Base-by-base conservation (phyloP, 306 rosid species). In the Medicago truncatula region DNA sequence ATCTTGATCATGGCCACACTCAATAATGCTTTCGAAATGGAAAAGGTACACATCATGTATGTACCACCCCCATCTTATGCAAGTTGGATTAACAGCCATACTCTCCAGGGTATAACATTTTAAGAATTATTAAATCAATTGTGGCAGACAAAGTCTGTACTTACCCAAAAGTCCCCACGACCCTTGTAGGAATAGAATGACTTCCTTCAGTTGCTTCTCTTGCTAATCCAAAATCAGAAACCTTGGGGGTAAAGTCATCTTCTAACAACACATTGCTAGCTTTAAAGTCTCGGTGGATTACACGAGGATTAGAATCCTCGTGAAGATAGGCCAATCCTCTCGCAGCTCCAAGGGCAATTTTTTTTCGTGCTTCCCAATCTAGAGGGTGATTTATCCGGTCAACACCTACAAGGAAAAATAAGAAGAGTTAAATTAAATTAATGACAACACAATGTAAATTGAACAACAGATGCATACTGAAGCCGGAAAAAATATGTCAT, bases 101-200 rank as follows among this genome's bases (percentile, higher is more conserved):
- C 40, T 74, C 13, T 17, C 41, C 7, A 64, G 78, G 21, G 38
- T 70, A 73, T 70, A 65, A 44, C 75, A 18, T 21, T 40, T 40
- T 36, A 57, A 57, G 21, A 74, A 67, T 67, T 72, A 38, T 16
- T 36, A 69, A 69, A 72, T 63, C 49, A 36, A 80, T 72, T 53
- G 50, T 12, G 9, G 54, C 46, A 14, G 39, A 79, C 18, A 17
- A 73, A 67, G 34, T 74, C 44, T 43, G 15, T 40, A 43, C 82
- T 78, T 88, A 94, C 98, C 98, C 98, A 16, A 94, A 94, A 81
- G 98, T 94, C 64, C 98, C 98, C 97, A 94, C 88, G 81, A 94
- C 98, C 59, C 97, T 84, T 44, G 98, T 94, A 63, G 98, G 92
- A 79, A 91, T 82, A 85, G 87, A 91, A 72, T 70, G 79, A 79